These are phyloP conservation scores for Luvunga scandens DNA, from an alignment of 345 rosid genomes.

Conservation along the genomic window DNA sequence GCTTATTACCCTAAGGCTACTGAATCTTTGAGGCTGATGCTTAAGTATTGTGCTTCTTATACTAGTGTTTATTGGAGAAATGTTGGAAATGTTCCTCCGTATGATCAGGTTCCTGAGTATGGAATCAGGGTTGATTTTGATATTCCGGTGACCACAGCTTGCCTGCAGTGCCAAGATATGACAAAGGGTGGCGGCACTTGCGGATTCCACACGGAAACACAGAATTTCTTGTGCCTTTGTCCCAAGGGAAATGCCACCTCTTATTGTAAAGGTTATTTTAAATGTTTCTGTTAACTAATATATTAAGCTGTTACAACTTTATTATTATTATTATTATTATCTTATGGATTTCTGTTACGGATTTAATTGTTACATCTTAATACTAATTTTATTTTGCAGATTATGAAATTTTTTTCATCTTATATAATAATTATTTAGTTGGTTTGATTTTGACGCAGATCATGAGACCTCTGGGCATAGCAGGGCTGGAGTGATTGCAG, in stretches of 20 bases:
- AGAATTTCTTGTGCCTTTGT: constrained; percentile 66
- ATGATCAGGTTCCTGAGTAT: constrained; percentile 77
- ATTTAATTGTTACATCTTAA: no score
- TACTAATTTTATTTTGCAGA: no score
- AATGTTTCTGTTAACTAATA: no score
- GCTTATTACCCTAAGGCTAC: constrained; percentile 80
- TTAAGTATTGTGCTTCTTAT: constrained; percentile 72
- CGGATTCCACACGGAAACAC: constrained; percentile 61
- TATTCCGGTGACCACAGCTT: constrained; percentile 67
- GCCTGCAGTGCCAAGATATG: constrained; percentile 83
- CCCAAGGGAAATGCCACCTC: constrained; percentile 59
- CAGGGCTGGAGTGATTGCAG: constrained; percentile 51
- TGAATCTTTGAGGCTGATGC: constrained; percentile 82
- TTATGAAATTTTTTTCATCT: no score
- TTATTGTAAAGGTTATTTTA: constrained; percentile 54
- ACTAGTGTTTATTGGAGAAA: constrained; percentile 88
- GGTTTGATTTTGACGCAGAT: constrained; percentile 32
- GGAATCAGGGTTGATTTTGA: constrained; percentile 82
- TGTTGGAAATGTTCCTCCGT: constrained; percentile 37
- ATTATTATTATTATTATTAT: no score
- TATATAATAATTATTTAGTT: background rate
- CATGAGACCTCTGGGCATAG: constrained; percentile 30
- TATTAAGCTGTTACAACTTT: no score
- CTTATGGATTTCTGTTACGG: no score
- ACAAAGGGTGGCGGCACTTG: constrained; percentile 73